Evolutionary conservation across 352 stramenopile genomes (phyloP), one percentile per base, ranked within the genome.

Genomic region (Phytophthora sojae): DNA sequence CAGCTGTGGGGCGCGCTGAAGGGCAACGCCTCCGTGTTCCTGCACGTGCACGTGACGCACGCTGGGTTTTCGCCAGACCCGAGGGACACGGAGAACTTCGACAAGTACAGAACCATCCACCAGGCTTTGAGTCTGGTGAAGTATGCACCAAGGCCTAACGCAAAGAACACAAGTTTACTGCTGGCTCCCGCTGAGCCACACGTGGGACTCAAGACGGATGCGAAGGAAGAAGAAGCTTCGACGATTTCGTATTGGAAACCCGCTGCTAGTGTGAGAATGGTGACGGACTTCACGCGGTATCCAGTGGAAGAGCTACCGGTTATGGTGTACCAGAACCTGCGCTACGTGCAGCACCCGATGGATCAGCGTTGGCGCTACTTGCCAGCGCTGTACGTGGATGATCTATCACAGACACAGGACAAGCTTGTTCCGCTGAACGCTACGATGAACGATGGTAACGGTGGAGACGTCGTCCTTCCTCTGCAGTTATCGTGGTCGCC

Each of bases 171-270:
- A 2, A 92, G 75, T 23, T 82, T 85, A 21, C 67, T 94, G 21
- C 60, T 94, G 4, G 53, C 49, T 25, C 23, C 49, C 56, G 26
- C 49, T 45, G 23, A 56, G 57, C 9, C 52, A 56, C 45, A 64
- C 51, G 29, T 63, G n/a, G 39, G 45, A 7, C 61, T 52, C 3
- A 58, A 60, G 0, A 53, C 37, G 6, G 37, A 12, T 9, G 37
- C 17, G 37, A 17, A 64, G 8, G 73, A 84, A 19, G 65, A 77
- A 9, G 70, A 83, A 39, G 55, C 81, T 26, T 69, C 64, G 8
- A 77, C 68, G 1, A 71, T 93, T 30, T 83, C 85, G 11, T 94
- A 91, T 65, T 95, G 88, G 88, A 95, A 95, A 53, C 81, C 88
- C 30, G 79, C 85, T 26, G 89, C 84, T 69, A 86, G 81, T 60